These are phyloP conservation scores for Ogataea trehalophila DNA, from an alignment of 805 yeast genomes.

Conservation along the genomic window DNA sequence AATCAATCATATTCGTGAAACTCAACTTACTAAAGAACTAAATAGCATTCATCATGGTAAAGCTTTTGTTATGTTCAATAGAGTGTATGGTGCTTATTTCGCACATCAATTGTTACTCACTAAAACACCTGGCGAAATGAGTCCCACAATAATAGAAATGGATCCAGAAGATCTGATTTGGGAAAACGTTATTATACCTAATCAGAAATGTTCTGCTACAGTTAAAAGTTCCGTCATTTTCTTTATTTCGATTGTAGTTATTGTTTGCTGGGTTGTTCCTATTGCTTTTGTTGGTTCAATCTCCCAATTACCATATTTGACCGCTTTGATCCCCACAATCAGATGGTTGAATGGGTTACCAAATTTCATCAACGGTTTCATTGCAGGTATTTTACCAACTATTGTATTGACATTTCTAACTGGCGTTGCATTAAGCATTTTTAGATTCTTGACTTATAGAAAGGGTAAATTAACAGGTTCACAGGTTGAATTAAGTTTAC, in stretches of 20 bases:
- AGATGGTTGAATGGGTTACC: conserved; percentile 55
- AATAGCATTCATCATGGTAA: conserved; percentile 29
- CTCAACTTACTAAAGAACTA: conserved; percentile 1
- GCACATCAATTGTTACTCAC: conserved; percentile 56
- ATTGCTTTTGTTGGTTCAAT: conserved; percentile 75
- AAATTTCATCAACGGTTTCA: conserved; percentile 41
- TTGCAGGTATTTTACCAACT: conserved; percentile 66
- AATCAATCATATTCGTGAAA: conserved; percentile 9
- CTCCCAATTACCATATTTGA: conserved; percentile 66
- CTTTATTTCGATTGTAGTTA: conserved; percentile 42
- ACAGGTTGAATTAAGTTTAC: conserved; percentile 64
- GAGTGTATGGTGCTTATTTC: conserved; percentile 53
- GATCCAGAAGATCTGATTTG: conserved; percentile 70
- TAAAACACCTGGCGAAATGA: conserved; percentile 37
- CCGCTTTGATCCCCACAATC: conserved; percentile 56
- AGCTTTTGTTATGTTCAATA: conserved; percentile 59
- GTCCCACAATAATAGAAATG: conserved; percentile 44
- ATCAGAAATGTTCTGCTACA: conserved; percentile 32
- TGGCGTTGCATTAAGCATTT: conserved; percentile 53
- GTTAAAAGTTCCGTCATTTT: conserved; percentile 42
- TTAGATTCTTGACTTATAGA: conserved; percentile 47
- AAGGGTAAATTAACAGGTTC: conserved; percentile 61
- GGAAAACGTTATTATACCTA: conserved; percentile 46
- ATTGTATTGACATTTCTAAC: conserved; percentile 58
- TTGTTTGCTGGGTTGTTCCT: conserved; percentile 69